Percentiles rank a stretch among this genome's conserved stretches.
Conservation (phyloP, 192 early-diverging fungal species). For the Umbelopsis vinacea region DNA sequence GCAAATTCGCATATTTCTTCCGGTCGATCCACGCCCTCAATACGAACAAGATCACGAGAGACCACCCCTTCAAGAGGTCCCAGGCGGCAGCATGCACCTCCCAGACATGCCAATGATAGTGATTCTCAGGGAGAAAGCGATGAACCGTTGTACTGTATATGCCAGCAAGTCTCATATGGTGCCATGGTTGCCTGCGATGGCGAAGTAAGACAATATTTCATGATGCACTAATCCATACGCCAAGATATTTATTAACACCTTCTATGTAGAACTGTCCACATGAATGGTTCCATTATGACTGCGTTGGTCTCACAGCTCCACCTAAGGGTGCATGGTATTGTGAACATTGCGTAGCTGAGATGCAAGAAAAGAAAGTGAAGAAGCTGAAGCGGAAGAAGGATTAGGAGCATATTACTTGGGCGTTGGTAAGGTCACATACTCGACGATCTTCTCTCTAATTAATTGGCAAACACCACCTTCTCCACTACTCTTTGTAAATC, state of each 20-base stretch:
- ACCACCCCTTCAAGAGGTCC: slow-evolving; percentile 5
- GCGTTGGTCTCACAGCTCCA: slow-evolving; percentile 66
- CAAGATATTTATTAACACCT: slow-evolving; percentile 16
- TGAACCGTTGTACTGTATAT: slow-evolving; percentile 70
- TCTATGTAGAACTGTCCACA: slow-evolving; percentile 56
- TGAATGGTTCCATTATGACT: slow-evolving; percentile 81
- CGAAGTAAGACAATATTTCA: slow-evolving; percentile 41
- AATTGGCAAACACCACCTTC: not conserved
- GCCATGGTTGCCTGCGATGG: slow-evolving; percentile 81
- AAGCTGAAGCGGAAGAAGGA: slow-evolving; percentile 37
- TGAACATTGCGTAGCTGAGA: slow-evolving; percentile 43
- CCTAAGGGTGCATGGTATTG: slow-evolving; percentile 74
- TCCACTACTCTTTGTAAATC: not conserved
- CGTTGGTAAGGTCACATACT: not conserved
- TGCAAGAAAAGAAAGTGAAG: slow-evolving; percentile 26
- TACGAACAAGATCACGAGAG: slow-evolving; percentile 22
- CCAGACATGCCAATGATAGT: slow-evolving; percentile 7
- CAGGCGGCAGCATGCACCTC: slow-evolving; percentile 6
- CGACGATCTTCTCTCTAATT: not conserved
- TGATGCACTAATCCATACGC: not conserved
- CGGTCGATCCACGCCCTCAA: slow-evolving; percentile 2
- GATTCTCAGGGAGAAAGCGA: slow-evolving; percentile 39
- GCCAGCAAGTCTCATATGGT: slow-evolving; percentile 67
- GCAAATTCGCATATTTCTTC: slow-evolving; percentile 10
- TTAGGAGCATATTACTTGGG: not conserved